phyloP scores from a whole-genome alignment of 331 rosid genomes.

The Erythrophleum ivorense region DNA sequence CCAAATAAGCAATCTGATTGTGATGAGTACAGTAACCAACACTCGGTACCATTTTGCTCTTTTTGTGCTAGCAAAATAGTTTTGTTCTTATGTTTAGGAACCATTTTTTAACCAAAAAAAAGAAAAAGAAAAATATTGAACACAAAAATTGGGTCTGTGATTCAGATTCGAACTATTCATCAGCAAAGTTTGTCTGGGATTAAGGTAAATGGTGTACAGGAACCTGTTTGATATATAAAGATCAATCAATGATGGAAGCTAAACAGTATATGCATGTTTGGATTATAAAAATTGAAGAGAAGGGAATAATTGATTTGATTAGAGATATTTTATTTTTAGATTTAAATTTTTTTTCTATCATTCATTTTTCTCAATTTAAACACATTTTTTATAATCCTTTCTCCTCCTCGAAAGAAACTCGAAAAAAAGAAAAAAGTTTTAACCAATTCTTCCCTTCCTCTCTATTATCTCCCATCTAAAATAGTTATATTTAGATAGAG shows the following conservation, averaged over 20 bases:
- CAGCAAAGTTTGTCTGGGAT: background rate
- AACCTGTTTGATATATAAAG: background rate
- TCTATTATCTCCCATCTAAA: no score
- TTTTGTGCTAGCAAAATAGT: background rate
- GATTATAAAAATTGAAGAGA: background rate
- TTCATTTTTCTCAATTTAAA: no score
- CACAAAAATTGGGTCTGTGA: background rate
- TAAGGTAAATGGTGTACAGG: no score
- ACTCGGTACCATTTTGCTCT: background rate
- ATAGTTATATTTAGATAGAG: no score
- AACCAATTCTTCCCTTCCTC: no score
- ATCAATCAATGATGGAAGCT: background rate
- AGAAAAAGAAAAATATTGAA: background rate
- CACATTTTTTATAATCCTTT: no score
- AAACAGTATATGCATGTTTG: background rate
- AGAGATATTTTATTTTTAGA: no score
- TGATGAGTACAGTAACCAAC: slow-evolving; percentile 1
- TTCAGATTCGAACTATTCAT: background rate
- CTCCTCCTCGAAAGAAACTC: no score
- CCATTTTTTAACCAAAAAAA: background rate
- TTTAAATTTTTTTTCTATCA: no score
- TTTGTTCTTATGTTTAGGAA: background rate
- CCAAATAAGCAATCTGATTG: slow-evolving; percentile 20
- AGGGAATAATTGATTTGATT: no score
- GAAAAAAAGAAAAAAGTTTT: no score